Percentiles rank a stretch among this genome's conserved stretches.
phyloP scores from a whole-genome alignment of 2,329 filamentous ascomycete genomes.

The Chaetomium sp. region DNA sequence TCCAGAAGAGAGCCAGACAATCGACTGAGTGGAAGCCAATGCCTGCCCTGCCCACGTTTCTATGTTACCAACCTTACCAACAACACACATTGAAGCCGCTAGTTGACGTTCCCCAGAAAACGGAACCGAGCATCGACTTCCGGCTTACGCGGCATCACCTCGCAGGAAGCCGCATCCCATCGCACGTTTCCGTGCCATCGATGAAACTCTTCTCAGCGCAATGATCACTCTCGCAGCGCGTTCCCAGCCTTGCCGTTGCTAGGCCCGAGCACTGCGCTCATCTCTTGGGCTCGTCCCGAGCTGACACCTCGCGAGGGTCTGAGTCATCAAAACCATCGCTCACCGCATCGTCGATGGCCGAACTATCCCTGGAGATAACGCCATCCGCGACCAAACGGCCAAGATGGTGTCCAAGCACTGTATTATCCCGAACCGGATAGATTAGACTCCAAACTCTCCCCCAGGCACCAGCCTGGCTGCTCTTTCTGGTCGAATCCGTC shows the following conservation, averaged over 20 bases:
- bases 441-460: slow-evolving; percentile 19
- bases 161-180: neutral
- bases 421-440: slow-evolving; percentile 22
- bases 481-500: neutral
- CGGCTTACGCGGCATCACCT: slow-evolving; percentile 5
- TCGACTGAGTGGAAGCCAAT: slow-evolving; percentile 7
- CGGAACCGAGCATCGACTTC: neutral
- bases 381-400: slow-evolving; percentile 14
- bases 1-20: slow-evolving; percentile 16
- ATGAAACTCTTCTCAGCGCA: neutral
- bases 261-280: neutral
- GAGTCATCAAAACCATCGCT: neutral
- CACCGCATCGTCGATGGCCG: slow-evolving; percentile 5
- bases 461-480: slow-evolving; percentile 9
- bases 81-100: neutral
- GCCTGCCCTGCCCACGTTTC: neutral
- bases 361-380: slow-evolving; percentile 18
- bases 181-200: neutral
- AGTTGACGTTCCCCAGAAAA: neutral
- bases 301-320: neutral
- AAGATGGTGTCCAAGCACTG: slow-evolving; percentile 29
- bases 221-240: neutral
- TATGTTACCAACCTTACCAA: neutral
- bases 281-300: neutral
- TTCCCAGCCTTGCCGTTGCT: neutral